These are phyloP conservation scores for Aspergillus pseudonomiae DNA, from an alignment of 2,329 filamentous ascomycete genomes.

Conservation along the genomic window DNA sequence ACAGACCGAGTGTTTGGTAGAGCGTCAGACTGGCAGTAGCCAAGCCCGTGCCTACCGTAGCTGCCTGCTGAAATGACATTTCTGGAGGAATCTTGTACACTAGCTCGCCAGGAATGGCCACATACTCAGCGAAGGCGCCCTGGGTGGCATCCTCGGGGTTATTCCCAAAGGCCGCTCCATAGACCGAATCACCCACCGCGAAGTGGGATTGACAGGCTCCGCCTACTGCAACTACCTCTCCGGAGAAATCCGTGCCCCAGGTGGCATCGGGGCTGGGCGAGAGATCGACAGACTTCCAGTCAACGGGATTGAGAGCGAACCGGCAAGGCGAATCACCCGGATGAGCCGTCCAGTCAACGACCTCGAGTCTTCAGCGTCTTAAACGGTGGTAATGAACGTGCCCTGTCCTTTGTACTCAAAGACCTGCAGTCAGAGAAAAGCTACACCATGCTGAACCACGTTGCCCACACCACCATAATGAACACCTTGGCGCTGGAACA, in stretches of 20 bases:
- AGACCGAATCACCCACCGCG: neutral
- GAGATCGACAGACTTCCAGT: neutral
- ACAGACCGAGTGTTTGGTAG: too few species aligned
- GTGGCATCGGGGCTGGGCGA: neutral
- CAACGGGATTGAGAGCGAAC: neutral
- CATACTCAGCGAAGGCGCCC: neutral
- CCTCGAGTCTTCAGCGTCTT: too few species aligned
- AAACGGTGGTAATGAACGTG: too few species aligned
- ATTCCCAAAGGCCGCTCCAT: neutral
- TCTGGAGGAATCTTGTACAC: too few species aligned
- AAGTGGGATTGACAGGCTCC: neutral
- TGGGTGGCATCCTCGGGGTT: neutral
- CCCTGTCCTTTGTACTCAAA: neutral
- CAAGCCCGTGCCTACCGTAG: too few species aligned
- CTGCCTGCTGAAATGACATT: too few species aligned
- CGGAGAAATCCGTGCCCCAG: neutral
- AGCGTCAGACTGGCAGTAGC: too few species aligned
- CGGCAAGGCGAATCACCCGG: too few species aligned
- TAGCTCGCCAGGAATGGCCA: too few species aligned
- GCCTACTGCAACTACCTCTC: neutral
- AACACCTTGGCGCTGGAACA: neutral
- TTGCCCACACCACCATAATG: neutral
- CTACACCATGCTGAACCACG: neutral
- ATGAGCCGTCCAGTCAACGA: too few species aligned
- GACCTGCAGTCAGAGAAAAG: neutral